Base-by-base conservation (phyloP, 768 basidiomycete species). In the Clavaria fumosa region DNA sequence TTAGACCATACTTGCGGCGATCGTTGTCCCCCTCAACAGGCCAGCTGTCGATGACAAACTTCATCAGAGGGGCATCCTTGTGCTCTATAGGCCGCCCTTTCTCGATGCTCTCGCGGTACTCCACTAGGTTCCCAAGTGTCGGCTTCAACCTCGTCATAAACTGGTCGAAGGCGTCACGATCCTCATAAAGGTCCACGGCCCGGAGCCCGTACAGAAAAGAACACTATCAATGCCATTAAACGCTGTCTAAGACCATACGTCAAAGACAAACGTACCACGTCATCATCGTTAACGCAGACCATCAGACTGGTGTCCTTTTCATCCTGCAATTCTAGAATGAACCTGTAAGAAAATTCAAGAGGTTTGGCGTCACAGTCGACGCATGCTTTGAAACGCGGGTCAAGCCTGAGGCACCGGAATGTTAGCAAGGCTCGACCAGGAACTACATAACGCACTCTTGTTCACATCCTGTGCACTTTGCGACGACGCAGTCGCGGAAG, bases 291-390 rank as follows among this genome's bases (percentile, higher is more conserved):
- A 3, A 74, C 55, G 4, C 66, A 63, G 2, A 78, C 55, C 4
- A 57, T 50, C 11, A 78, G 47, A 23, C 57, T 52, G 3, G 49
- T 39, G 3, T 62, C 65, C 7, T 56, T 49, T 23, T 63, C 62
- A 40, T 81, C 77, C 46, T 70, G 58, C 11, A 80, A 47, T 24
- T 56, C 55, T 35, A 80, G 40, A 37, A 59, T 66, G 37, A 79
- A 52, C 34, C 64, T 53, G 39, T 66, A 79, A 34, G 58, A 52
- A 39, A 64, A 64, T 23, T 56, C 60, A 33, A 66, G 62, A 27
- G 66, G 58, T 23, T 63, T 60, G 47, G 77, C 71, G 35, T 59
- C 56, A 48, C 79, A 81, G 9, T 51, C 49, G 4, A 62, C 49
- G 45, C 78, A 81, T 17, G 58, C 60, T 43, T 55, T 56, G 22